Conservation (phyloP, 441 rosid species). For the Adansonia rubrostipa region DNA sequence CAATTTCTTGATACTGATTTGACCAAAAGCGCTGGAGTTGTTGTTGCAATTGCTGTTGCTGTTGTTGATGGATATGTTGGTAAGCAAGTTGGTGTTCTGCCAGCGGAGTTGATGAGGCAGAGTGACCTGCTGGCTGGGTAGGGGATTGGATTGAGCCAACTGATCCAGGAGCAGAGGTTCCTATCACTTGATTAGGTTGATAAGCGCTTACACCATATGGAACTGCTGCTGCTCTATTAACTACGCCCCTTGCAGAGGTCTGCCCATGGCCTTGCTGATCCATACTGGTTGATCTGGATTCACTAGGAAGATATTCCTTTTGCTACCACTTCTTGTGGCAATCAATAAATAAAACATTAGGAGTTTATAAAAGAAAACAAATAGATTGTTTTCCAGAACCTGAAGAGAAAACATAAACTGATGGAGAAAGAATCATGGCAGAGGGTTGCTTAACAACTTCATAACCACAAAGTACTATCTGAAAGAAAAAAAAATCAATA, state of each 20-base stretch:
- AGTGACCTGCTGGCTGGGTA: conserved; percentile 27
- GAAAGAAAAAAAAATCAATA: not conserved
- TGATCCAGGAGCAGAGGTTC: conserved; percentile 34
- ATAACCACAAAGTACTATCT: not conserved
- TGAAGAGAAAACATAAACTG: not conserved
- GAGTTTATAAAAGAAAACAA: not conserved
- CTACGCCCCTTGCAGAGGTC: conserved; percentile 34
- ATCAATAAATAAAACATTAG: not conserved
- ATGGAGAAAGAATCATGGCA: not conserved
- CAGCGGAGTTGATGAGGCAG: conserved; percentile 38
- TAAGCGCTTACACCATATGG: conserved; percentile 42
- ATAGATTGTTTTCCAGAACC: not conserved
- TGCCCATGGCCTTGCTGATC: conserved; percentile 52
- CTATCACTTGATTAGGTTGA: conserved; percentile 44
- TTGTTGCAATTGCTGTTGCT: conserved; percentile 57
- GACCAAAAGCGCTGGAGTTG: conserved; percentile 55
- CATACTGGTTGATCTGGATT: conserved; percentile 30
- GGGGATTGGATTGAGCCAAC: conserved; percentile 33
- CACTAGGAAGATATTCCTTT: not conserved
- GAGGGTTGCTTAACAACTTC: not conserved
- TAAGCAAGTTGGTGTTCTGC: conserved; percentile 53
- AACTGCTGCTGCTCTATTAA: conserved; percentile 34
- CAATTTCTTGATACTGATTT: conserved; percentile 53
- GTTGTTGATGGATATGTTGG: conserved; percentile 58
- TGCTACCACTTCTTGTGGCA: not conserved